phyloP scores from a whole-genome alignment of 2,329 filamentous ascomycete species.

The Fusarium pilosicola region DNA sequence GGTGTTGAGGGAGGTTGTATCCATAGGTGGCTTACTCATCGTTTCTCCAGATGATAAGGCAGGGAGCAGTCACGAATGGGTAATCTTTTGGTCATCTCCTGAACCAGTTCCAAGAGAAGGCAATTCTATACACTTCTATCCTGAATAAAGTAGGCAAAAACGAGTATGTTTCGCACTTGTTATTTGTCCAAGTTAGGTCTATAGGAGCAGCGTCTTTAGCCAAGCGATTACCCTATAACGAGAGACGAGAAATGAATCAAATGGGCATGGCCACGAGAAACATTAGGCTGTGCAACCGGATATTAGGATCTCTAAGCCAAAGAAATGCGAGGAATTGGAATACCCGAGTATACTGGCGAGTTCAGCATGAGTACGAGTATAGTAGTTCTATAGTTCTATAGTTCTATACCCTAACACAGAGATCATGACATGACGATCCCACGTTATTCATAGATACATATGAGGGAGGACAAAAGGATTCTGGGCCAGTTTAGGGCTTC shows the following conservation, averaged over 20 bases:
- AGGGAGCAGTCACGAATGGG: neutral
- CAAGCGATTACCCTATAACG: neutral
- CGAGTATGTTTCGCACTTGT: neutral
- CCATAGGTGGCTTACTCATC: constrained; percentile 23
- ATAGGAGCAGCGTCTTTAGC: neutral
- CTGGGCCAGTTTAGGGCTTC: too few species aligned
- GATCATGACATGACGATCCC: neutral
- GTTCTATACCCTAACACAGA: neutral
- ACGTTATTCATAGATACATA: too few species aligned
- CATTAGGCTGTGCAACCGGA: neutral
- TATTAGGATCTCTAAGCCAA: neutral
- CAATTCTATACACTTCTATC: neutral
- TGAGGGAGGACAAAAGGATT: neutral
- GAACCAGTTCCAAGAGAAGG: neutral
- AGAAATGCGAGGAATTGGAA: neutral
- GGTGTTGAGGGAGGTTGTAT: constrained; percentile 25
- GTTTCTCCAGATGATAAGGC: neutral
- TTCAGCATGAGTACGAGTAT: neutral
- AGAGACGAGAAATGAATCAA: neutral
- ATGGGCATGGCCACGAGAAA: neutral
- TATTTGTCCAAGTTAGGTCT: neutral
- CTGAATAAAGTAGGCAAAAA: neutral
- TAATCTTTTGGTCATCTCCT: neutral
- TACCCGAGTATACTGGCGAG: neutral
- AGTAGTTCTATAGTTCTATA: neutral